Evolutionary conservation across 2,329 filamentous ascomycete species (phyloP), one percentile per base, ranked within the genome.

Genomic region (Rosellinia necatrix): DNA sequence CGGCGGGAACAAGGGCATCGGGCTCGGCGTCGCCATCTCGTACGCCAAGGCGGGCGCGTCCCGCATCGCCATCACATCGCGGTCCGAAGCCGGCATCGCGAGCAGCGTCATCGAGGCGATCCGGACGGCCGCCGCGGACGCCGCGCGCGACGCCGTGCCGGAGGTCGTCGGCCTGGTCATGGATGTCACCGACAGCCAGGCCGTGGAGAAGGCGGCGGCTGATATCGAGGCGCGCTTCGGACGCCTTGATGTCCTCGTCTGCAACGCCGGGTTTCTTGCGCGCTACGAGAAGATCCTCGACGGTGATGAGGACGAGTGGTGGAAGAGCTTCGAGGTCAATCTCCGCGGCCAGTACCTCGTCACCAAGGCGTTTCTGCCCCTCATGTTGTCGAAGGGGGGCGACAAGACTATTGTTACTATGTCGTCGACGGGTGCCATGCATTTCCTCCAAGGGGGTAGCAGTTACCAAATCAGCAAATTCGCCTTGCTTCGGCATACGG

Each of bases 1-100:
- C 0, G 84, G 83, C 7, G 82, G 78, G 0, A 80, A 78, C 2
- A 78, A 77, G 34, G 82, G 82, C 3, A 77, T 85, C 30, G 83
- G 84, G 5, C 73, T 72, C 2, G 75, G 77, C 12, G 81, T 78
- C 3, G 82, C 82, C 1, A 64, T 81, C n/a, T 78, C 80, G 8
- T 87, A 78, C 62, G 83, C 82, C 17, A 72, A 72, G 61, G 82
- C 83, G 4, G 79, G 80, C 4, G 79, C 77, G 25, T 74, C 77
- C 0, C 67, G 71, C 24, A 81, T 88, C 53, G 78, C 78, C 13
- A 71, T 87, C 17, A 77, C 72, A 6, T 83, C 82, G 0, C 78
- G 84, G 19, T 81, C 78, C 4, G 64, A 71, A 4, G 68, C n/a
- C n/a, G n/a, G n/a, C n/a, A n/a, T 71, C 3, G 58, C 58, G 4